These are phyloP conservation scores for Colletotrichum sp. DNA, from an alignment of 2,329 filamentous ascomycete genomes.

Conservation along the genomic window DNA sequence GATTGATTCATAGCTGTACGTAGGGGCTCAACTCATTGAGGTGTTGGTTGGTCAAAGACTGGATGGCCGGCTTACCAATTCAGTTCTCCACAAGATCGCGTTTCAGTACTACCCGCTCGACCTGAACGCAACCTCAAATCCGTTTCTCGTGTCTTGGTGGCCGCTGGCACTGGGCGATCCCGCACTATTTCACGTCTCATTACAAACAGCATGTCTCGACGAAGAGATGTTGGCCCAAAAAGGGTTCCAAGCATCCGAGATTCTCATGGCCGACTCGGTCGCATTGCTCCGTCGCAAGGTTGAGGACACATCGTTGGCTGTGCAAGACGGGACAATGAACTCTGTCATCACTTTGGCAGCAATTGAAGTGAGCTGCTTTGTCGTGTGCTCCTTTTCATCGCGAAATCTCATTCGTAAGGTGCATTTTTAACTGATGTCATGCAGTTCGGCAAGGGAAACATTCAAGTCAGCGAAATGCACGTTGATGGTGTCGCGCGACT, in stretches of 20 bases:
- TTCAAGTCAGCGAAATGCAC: slow-evolving; percentile 48
- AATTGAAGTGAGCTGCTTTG: slow-evolving; percentile 51
- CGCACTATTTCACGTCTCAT: slow-evolving; percentile 61
- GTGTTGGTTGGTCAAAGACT: not conserved
- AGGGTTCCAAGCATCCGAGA: slow-evolving; percentile 57
- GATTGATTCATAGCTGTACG: slow-evolving; percentile 61
- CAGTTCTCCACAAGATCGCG: slow-evolving; percentile 61
- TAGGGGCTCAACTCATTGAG: slow-evolving; percentile 14
- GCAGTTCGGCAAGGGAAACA: slow-evolving; percentile 59
- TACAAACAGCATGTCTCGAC: slow-evolving; percentile 63
- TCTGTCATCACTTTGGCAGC: slow-evolving; percentile 62
- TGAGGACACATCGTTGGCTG: slow-evolving; percentile 46
- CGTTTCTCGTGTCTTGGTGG: slow-evolving; percentile 66
- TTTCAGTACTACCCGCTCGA: slow-evolving; percentile 67
- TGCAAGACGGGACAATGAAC: slow-evolving; percentile 61
- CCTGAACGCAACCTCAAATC: slow-evolving; percentile 55
- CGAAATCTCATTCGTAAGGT: not conserved
- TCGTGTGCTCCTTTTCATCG: not conserved
- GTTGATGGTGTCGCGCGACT: slow-evolving; percentile 54
- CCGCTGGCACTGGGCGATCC: slow-evolving; percentile 60
- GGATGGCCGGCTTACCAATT: not conserved
- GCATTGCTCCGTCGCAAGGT: slow-evolving; percentile 56
- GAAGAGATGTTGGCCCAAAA: slow-evolving; percentile 55
- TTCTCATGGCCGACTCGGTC: slow-evolving; percentile 63
- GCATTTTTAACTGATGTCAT: not conserved